Base-by-base conservation (phyloP, 176 grass and related monocot species). In the Zea luxurians region DNA sequence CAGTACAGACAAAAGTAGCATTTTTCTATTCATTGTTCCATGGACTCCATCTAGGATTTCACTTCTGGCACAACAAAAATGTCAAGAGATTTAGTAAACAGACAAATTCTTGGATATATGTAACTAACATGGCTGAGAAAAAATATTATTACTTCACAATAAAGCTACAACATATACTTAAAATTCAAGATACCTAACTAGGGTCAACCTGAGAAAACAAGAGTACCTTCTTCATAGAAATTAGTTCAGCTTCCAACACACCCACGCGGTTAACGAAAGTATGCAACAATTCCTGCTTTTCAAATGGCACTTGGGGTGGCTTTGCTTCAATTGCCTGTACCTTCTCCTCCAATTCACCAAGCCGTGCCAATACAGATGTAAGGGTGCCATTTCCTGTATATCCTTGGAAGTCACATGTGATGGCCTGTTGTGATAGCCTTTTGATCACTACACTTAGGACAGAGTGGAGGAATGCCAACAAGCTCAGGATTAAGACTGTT, bases 161-260 rank as follows among this genome's bases (percentile, higher is more conserved):
- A 71, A 38, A 62, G 64, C 11, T 13, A 48, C 41, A 8, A 3
- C 37, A 18, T 4, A 45, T 61, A 17, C n/a, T 59, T 67, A 63
- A 78, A 73, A 17, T 60, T n/a, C 50, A 49, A 72, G 35, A 63
- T 20, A n/a, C 27, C n/a, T 15, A 84, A 77, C 17, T 49, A 4
- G 21, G 64, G 1, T 35, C 8, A 44, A 66, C 42, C 8, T 47
- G 15, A 83, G 1, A 40, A 83, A 79, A 20, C 40, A 79, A 57
- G 12, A 37, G 2, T 83, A 99, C 92, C 90, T 95, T 99, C 83
- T 99, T 99, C 48, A 90, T 89, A 73, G 92, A 82, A 72, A 95
- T 99, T 44, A 95, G 83, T 68, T 99, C 96, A 76, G 92, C 92
- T 86, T 99, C 96, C 76, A 99, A 89, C 48, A 86, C 92, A 82